These are phyloP conservation scores for Calonectria henricotiae DNA, from an alignment of 2,329 filamentous ascomycete genomes.

Conservation along the genomic window DNA sequence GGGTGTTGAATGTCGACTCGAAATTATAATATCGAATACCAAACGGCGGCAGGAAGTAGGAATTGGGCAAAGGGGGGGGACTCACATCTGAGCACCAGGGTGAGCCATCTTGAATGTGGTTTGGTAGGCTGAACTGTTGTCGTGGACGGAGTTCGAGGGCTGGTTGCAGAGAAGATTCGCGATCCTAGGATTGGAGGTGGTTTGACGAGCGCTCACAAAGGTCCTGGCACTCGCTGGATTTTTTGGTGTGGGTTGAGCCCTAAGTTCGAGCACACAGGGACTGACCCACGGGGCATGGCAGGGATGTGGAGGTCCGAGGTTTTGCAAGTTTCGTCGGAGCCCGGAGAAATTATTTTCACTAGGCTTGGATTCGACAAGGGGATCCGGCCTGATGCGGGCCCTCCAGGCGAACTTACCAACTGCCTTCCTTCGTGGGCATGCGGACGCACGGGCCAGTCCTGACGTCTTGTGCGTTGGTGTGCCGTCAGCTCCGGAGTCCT, in stretches of 20 bases:
- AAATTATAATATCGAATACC: constrained; percentile 24
- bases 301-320: background rate
- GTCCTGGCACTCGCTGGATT: constrained; percentile 48
- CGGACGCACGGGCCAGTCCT: constrained; percentile 47
- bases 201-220: constrained; percentile 50
- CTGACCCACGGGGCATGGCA: background rate
- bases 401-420: background rate
- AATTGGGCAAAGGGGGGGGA: constrained; percentile 44
- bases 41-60: constrained; percentile 2
- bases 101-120: constrained; percentile 71
- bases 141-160: constrained; percentile 58
- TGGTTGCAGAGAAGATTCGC: constrained; percentile 55
- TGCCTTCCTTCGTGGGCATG: constrained; percentile 27
- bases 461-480: constrained; percentile 43
- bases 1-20: constrained; percentile 20
- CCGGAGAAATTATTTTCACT: constrained; percentile 45
- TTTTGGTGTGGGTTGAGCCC: constrained; percentile 58
- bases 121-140: constrained; percentile 54
- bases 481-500: constrained; percentile 31
- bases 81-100: constrained; percentile 77
- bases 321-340: constrained; percentile 20
- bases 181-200: constrained; percentile 52
- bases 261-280: constrained; percentile 48
- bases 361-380: background rate
- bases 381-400: background rate